Conservation (phyloP, 2,329 filamentous ascomycete species). For the Dryadomyces quercus-mongolicae region DNA sequence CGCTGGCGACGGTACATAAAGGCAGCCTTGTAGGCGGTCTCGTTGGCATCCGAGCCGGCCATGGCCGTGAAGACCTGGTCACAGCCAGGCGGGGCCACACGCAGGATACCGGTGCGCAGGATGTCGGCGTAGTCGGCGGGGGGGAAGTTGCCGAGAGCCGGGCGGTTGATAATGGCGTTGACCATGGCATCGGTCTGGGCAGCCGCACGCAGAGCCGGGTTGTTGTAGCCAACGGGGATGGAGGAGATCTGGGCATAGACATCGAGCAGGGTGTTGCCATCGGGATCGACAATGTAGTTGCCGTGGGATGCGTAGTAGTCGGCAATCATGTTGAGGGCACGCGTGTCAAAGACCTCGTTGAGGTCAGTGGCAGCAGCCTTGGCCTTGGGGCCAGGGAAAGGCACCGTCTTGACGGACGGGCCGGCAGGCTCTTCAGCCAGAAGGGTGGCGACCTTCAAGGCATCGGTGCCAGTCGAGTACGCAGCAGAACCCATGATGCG, state of each 20-base stretch:
- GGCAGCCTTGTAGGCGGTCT: slow-evolving; percentile 87
- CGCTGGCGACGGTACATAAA: slow-evolving; percentile 84
- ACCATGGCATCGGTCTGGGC: slow-evolving; percentile 69
- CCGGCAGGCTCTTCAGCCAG: slow-evolving; percentile 32
- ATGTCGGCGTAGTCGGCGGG: slow-evolving; percentile 72
- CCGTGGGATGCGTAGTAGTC: slow-evolving; percentile 65
- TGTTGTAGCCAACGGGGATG: slow-evolving; percentile 89
- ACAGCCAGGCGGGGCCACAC: slow-evolving; percentile 69
- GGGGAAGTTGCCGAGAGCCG: slow-evolving; percentile 84
- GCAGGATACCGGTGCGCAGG: slow-evolving; percentile 68
- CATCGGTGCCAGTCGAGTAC: slow-evolving; percentile 8
- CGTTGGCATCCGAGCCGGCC: slow-evolving; percentile 85
- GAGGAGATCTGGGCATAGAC: slow-evolving; percentile 88
- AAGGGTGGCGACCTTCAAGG: slow-evolving; percentile 15
- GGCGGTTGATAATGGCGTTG: slow-evolving; percentile 72
- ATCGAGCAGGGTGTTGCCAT: slow-evolving; percentile 62
- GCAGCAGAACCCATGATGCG: slow-evolving; percentile 10
- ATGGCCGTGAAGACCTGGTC: slow-evolving; percentile 86
- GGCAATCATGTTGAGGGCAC: slow-evolving; percentile 71
- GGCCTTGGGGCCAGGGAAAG: slow-evolving; percentile 66
- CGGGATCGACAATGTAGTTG: slow-evolving; percentile 68
- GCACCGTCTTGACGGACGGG: slow-evolving; percentile 39
- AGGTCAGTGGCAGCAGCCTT: slow-evolving; percentile 58
- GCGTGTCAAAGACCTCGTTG: slow-evolving; percentile 70
- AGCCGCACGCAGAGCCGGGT: slow-evolving; percentile 58